Conservation (phyloP, 129 eudicot species). For the Ambrosia artemisiifolia region DNA sequence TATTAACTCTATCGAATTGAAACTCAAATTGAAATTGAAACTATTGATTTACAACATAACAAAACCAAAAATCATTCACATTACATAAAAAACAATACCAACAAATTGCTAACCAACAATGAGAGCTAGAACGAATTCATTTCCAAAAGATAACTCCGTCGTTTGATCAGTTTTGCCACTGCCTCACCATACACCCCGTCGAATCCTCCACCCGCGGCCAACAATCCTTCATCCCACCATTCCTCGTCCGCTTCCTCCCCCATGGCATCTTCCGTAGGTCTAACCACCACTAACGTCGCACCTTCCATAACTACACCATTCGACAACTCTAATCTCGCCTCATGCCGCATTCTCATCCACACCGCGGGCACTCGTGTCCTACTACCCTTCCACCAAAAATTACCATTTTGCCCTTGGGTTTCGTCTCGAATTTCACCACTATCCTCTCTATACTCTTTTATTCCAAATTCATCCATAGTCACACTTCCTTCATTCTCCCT, state of each 20-base stretch:
- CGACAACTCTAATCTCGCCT: slow-evolving; percentile 41
- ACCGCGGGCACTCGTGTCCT: slow-evolving; percentile 66
- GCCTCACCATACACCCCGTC: slow-evolving; percentile 57
- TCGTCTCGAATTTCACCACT: slow-evolving; percentile 18
- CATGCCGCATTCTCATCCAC: slow-evolving; percentile 66
- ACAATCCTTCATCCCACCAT: slow-evolving; percentile 39
- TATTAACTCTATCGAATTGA: neutral
- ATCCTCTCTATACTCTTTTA: slow-evolving; percentile 38
- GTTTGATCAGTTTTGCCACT: slow-evolving; percentile 45
- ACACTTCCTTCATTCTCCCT: slow-evolving; percentile 49
- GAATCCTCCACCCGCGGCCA: slow-evolving; percentile 34
- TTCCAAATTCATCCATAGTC: slow-evolving; percentile 35
- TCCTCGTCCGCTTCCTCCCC: slow-evolving; percentile 23
- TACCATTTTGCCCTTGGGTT: slow-evolving; percentile 16
- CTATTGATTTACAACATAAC: slow-evolving; percentile 31
- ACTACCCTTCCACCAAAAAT: slow-evolving; percentile 50
- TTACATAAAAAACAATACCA: slow-evolving; percentile 14
- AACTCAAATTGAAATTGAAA: neutral
- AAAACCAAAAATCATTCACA: neutral
- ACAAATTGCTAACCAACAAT: slow-evolving; percentile 15
- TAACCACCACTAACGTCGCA: slow-evolving; percentile 57
- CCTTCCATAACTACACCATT: slow-evolving; percentile 56
- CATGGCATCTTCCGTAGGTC: slow-evolving; percentile 27
- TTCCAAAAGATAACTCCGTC: slow-evolving; percentile 56
- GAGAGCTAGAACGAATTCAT: slow-evolving; percentile 49